Evolutionary conservation across 768 basidiomycete genomes (phyloP).

Genomic region (Lentinula detonsa): DNA sequence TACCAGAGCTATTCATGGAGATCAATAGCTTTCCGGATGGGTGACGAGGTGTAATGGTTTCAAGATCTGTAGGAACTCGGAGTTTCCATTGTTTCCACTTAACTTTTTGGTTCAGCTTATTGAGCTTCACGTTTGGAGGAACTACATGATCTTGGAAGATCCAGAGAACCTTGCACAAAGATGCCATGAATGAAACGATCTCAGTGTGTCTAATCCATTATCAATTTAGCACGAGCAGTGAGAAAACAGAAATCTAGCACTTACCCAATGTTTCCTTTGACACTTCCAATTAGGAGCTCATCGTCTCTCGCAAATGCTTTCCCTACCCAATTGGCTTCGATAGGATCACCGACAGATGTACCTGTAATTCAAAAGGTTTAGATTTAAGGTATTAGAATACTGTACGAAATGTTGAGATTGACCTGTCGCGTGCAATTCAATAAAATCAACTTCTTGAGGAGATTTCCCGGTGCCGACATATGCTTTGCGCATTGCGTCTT

Average conservation of each 20-base stretch:
- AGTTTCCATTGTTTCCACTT: constrained; percentile 31
- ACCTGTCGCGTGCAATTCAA: constrained; percentile 49
- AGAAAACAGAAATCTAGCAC: constrained; percentile 14
- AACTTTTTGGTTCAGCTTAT: constrained; percentile 27
- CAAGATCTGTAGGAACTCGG: constrained; percentile 24
- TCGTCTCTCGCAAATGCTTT: constrained; percentile 9
- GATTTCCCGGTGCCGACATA: constrained; percentile 22
- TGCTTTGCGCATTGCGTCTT: constrained; percentile 29
- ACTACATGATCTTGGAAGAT: constrained; percentile 28
- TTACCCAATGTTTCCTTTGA: constrained; percentile 43
- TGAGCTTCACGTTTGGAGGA: constrained; percentile 35
- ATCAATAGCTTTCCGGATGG: constrained; percentile 26
- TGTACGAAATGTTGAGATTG: not conserved
- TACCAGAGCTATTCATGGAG: constrained; percentile 36
- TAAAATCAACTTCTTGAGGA: constrained; percentile 38
- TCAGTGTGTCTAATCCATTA: constrained; percentile 35
- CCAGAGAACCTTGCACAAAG: constrained; percentile 34
- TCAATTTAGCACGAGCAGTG: constrained; percentile 32
- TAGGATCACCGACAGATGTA: constrained; percentile 43
- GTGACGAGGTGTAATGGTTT: constrained; percentile 19
- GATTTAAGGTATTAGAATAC: not conserved
- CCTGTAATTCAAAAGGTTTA: constrained; percentile 11
- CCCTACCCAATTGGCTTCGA: constrained; percentile 41
- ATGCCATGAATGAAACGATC: constrained; percentile 37
- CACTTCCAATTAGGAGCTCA: constrained; percentile 32